Evolutionary conservation across 257 asterid genomes (phyloP).

Genomic region (Hygrophila difformis): DNA sequence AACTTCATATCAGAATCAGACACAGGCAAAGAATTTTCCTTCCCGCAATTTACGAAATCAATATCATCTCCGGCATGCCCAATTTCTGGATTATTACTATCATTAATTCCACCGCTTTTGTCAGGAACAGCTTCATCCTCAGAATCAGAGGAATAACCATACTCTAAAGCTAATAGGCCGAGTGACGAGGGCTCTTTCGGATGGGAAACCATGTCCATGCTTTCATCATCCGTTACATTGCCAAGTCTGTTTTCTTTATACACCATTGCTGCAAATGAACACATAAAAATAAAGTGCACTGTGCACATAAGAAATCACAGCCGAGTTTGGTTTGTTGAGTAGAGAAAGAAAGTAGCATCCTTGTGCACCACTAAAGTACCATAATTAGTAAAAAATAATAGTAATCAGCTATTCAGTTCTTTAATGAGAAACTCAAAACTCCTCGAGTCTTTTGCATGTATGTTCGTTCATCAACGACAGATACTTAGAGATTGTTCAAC

Average conservation of each 20-base stretch:
- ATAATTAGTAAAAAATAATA: too few species aligned
- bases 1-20: conserved; percentile 24
- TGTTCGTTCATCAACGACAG: too few species aligned
- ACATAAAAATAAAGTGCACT: too few species aligned
- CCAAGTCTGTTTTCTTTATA: conserved; percentile 26
- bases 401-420: too few species aligned
- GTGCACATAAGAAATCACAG: conserved; percentile 5
- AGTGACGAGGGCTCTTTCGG: conserved; percentile 63
- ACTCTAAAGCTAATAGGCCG: conserved; percentile 74
- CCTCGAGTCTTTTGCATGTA: too few species aligned
- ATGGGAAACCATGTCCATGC: conserved; percentile 26
- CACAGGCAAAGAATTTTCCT: conserved; percentile 19
- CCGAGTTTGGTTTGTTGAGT: neutral
- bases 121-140: conserved; percentile 49
- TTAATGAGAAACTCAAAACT: too few species aligned
- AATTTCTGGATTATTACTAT: conserved; percentile 21
- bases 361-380: too few species aligned
- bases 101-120: conserved; percentile 21
- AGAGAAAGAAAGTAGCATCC: too few species aligned
- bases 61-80: conserved; percentile 20
- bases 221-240: conserved; percentile 34
- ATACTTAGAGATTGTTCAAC: too few species aligned
- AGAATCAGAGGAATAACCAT: conserved; percentile 77
- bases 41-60: conserved; percentile 16
- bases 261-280: conserved; percentile 32